Percentiles rank a stretch among this genome's conserved stretches.
phyloP scores from a whole-genome alignment of 2,329 filamentous ascomycete species.

The Fusarium camptoceras region DNA sequence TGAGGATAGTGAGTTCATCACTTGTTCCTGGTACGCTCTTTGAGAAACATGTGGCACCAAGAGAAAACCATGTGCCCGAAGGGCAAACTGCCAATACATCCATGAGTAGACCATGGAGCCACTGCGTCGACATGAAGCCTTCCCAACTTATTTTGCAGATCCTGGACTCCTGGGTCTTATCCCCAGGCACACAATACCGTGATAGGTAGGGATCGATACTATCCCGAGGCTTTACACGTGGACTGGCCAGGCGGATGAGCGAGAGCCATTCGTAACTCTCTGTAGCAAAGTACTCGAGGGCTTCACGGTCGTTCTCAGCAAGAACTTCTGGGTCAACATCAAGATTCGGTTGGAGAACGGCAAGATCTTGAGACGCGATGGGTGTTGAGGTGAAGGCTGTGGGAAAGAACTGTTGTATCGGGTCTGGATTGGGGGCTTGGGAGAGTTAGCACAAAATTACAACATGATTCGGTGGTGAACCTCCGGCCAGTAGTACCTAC shows the following conservation, averaged over 20 bases:
- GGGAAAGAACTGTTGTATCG: conserved; percentile 60
- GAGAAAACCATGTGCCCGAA: conserved; percentile 65
- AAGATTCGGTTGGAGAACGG: conserved; percentile 43
- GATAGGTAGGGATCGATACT: conserved; percentile 75
- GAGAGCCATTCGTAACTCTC: conserved; percentile 81
- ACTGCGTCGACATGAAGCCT: conserved; percentile 66
- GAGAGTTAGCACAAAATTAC: conserved; percentile 38
- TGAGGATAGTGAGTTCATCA: conserved; percentile 66
- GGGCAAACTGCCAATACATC: conserved; percentile 58
- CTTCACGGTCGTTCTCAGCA: conserved; percentile 55
- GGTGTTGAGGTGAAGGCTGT: conserved; percentile 54
- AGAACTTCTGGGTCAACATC: conserved; percentile 45
- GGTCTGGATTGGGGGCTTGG: conserved; percentile 62
- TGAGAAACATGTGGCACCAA: conserved; percentile 65
- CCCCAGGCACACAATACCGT: conserved; percentile 70
- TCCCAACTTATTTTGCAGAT: conserved; percentile 68
- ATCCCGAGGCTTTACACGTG: conserved; percentile 69
- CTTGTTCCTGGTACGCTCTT: conserved; percentile 57
- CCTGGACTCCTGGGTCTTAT: conserved; percentile 43
- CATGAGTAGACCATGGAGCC: conserved; percentile 63
- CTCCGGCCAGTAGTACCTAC: conserved; percentile 39
- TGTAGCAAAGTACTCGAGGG: conserved; percentile 71
- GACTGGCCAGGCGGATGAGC: conserved; percentile 73
- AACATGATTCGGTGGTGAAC: neutral
- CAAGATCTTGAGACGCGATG: conserved; percentile 29